A percentile compares a stretch with the other conserved stretches of the same genome.
Conservation (phyloP, 2,329 filamentous ascomycete genomes). For the Hypocreales sp. region DNA sequence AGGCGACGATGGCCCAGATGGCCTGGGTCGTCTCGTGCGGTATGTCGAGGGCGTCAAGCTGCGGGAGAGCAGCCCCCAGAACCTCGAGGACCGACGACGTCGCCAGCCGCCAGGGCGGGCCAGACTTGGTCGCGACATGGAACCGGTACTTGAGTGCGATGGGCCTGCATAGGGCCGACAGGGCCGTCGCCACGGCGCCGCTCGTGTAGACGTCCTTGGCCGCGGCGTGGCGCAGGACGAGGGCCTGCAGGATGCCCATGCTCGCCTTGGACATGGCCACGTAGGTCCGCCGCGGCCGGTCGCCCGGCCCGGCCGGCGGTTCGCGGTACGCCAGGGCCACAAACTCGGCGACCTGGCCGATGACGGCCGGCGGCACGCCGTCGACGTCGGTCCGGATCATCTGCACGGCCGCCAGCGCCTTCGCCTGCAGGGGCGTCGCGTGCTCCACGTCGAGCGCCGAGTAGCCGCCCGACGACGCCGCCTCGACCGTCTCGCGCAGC, state of each 20-base stretch:
- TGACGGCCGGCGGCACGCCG: slow-evolving; percentile 51
- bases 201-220: slow-evolving; percentile 55
- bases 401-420: slow-evolving; percentile 52
- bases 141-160: slow-evolving; percentile 73
- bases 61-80: slow-evolving; percentile 47
- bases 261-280: slow-evolving; percentile 76
- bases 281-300: slow-evolving; percentile 52
- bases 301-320: slow-evolving; percentile 14
- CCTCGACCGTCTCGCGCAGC: slow-evolving; percentile 53
- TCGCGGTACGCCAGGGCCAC: slow-evolving; percentile 50
- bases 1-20: slow-evolving; percentile 58
- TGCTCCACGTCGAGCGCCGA: slow-evolving; percentile 53
- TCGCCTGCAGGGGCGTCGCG: slow-evolving; percentile 55
- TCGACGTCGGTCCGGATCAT: slow-evolving; percentile 50
- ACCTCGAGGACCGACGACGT: slow-evolving; percentile 57
- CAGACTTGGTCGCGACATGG: slow-evolving; percentile 51
- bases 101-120: slow-evolving; percentile 65
- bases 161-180: slow-evolving; percentile 53
- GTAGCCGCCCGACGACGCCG: slow-evolving; percentile 52
- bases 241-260: slow-evolving; percentile 51
- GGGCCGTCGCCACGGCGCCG: slow-evolving; percentile 46
- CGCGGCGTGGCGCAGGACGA: slow-evolving; percentile 42
- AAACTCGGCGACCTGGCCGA: slow-evolving; percentile 55
- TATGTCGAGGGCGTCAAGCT: slow-evolving; percentile 34
- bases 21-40: slow-evolving; percentile 29